phyloP scores from a whole-genome alignment of 345 rosid genomes.

The Leavenworthia alabamica region DNA sequence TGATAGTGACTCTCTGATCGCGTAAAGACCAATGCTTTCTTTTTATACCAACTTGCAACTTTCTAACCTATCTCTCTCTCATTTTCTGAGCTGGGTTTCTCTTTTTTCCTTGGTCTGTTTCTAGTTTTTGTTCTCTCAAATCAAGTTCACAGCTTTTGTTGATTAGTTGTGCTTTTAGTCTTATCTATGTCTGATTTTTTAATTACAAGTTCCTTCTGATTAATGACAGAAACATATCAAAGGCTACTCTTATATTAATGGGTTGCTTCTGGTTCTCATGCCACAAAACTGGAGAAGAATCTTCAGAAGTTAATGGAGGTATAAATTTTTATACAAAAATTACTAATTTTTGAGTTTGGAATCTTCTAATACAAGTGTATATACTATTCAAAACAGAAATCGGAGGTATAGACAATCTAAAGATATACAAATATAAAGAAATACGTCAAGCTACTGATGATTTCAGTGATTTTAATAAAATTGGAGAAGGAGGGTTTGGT shows the following conservation, averaged over 20 bases:
- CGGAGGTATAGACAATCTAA: slow-evolving; percentile 42
- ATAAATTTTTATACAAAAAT: background rate
- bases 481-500: slow-evolving; percentile 99
- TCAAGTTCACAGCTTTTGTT: slow-evolving; percentile 17
- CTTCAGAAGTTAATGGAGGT: slow-evolving; percentile 61
- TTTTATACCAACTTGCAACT: background rate
- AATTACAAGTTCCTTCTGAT: background rate
- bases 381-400: too few species aligned
- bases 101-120: background rate
- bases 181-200: background rate
- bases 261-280: slow-evolving; percentile 53
- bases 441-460: slow-evolving; percentile 63
- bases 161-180: background rate
- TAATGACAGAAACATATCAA: slow-evolving; percentile 21
- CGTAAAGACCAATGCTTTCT: slow-evolving; percentile 7
- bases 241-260: slow-evolving; percentile 38
- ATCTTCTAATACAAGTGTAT: too few species aligned
- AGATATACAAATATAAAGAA: slow-evolving; percentile 56
- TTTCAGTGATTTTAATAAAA: slow-evolving; percentile 59
- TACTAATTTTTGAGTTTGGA: background rate
- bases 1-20: slow-evolving; percentile 8
- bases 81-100: slow-evolving; percentile 26
- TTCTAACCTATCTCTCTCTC: slow-evolving; percentile 2
- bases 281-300: slow-evolving; percentile 21
- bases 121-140: background rate